Percentiles rank a stretch among this genome's conserved stretches.
Evolutionary conservation across 139 green algal genomes (phyloP).

Genomic region (Gonium pectorale): DNA sequence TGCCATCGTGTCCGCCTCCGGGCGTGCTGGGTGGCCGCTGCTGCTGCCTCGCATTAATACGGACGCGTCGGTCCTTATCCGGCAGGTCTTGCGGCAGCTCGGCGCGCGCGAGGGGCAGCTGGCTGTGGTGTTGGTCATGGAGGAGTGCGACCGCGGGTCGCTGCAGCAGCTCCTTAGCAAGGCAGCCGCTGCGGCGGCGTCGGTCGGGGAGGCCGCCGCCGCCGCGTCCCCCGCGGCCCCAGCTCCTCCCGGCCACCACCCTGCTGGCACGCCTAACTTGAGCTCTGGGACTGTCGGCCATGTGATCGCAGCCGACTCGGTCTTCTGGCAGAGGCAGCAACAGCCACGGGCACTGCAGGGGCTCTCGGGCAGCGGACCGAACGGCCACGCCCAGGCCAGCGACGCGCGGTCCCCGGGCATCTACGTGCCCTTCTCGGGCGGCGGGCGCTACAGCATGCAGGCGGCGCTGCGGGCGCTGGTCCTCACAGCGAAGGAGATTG

Average conservation of each 20-base stretch:
- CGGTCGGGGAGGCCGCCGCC: too few species aligned
- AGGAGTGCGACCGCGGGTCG: conserved; percentile 36
- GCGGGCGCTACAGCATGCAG: neutral
- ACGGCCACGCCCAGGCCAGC: neutral
- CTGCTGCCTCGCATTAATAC: too few species aligned
- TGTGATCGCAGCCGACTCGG: too few species aligned
- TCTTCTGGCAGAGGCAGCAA: neutral
- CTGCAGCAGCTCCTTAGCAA: conserved; percentile 40
- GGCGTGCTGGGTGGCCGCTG: too few species aligned
- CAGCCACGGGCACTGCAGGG: neutral
- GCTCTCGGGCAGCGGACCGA: neutral
- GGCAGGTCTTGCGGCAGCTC: conserved; percentile 23
- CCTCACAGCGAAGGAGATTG: conserved; percentile 22
- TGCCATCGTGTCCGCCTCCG: too few species aligned
- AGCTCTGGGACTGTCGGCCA: too few species aligned
- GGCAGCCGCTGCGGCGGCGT: neutral
- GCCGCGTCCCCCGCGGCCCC: too few species aligned
- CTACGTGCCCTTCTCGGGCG: conserved; percentile 20
- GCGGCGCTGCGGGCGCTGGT: conserved; percentile 29
- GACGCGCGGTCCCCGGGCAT: neutral
- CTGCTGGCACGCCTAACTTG: too few species aligned
- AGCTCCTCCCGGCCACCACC: too few species aligned
- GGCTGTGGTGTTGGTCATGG: conserved; percentile 38
- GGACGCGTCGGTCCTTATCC: too few species aligned
- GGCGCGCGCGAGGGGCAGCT: conserved; percentile 25